Evolutionary conservation across 1,284 basidiomycete species (phyloP), one percentile per base, ranked within the genome.

Genomic region (Cystobasidiaceae sp.): DNA sequence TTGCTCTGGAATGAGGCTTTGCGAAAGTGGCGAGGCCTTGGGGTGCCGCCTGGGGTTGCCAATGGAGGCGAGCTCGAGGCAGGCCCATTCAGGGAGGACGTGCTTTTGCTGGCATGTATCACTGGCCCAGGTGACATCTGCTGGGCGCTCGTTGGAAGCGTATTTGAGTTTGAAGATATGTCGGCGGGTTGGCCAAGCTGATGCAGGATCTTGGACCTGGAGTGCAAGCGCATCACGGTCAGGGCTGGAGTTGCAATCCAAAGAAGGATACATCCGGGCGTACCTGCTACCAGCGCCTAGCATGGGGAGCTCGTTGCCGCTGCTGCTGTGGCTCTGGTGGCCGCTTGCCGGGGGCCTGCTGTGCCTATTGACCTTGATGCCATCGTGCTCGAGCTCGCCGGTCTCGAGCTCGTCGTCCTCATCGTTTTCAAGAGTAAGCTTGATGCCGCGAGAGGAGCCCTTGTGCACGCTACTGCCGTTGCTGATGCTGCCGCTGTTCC

Each of bases 111-210:
- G 21, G 23, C 23, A 3, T 48, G 48, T 28, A 45, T 19, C 8
- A 52, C 23, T 7, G 32, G 61, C 23, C 25, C 52, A 11, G 28
- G 52, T 8, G 39, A 25, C n/a, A n/a, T 25, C n/a, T 23, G 28
- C n/a, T 15, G n/a, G 19, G 23, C n/a, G 54, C 34, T 51, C 7
- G 49, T 32, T 15, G 21, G 11, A 13, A 23, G 30, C 11, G 49
- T n/a, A 41, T 41, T 27, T 13, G 34, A 43, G 9, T 17, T 21
- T 41, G 28, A 27, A 49, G 28, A 27, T n/a, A 52, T 15, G 19
- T 56, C 52, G 19, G 41, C 61, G 6, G 61, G 61, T 30, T 64
- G 51, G 28, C 61, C 61, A 23, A 64, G 52, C 32, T 64, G 61
- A 28, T 30, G 30, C 2, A 64, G 44, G 39, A 64, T 64, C 61